Evolutionary conservation across 352 stramenopile genomes (phyloP).

Genomic region (Phytopythium cucurbitacearum): DNA sequence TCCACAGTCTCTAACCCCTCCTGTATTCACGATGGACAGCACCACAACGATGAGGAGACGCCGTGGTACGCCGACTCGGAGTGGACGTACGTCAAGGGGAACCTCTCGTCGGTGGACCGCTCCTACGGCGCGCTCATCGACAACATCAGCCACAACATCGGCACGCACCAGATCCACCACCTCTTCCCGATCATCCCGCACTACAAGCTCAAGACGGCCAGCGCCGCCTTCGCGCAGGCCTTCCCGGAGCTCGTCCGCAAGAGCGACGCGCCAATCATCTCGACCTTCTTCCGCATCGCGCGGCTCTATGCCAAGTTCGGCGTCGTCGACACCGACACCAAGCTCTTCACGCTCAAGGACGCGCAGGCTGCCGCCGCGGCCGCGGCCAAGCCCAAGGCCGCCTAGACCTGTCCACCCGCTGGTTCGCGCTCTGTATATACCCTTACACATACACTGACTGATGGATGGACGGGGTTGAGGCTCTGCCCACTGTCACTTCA

Average conservation of each 20-base stretch:
- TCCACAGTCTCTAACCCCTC: neutral
- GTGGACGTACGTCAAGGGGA: conserved; percentile 84
- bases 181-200: conserved; percentile 86
- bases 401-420: conserved; percentile 3
- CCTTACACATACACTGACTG: too few relatives aligned
- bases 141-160: conserved; percentile 86
- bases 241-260: conserved; percentile 75
- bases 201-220: conserved; percentile 75
- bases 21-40: conserved; percentile 13
- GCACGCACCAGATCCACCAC: conserved; percentile 84
- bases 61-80: conserved; percentile 81
- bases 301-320: conserved; percentile 69
- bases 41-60: conserved; percentile 82
- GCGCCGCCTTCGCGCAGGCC: conserved; percentile 49
- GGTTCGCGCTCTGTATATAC: neutral
- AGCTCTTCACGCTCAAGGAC: conserved; percentile 72
- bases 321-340: conserved; percentile 55
- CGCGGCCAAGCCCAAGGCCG: conserved; percentile 25
- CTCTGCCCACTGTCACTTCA: too few relatives aligned
- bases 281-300: conserved; percentile 55
- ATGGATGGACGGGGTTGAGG: too few relatives aligned
- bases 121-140: conserved; percentile 76
- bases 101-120: conserved; percentile 77
- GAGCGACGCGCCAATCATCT: conserved; percentile 63
- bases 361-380: conserved; percentile 25